Evolutionary conservation across 1,139 yeast species (phyloP).

Genomic region (Zygosaccharomyces sapae): DNA sequence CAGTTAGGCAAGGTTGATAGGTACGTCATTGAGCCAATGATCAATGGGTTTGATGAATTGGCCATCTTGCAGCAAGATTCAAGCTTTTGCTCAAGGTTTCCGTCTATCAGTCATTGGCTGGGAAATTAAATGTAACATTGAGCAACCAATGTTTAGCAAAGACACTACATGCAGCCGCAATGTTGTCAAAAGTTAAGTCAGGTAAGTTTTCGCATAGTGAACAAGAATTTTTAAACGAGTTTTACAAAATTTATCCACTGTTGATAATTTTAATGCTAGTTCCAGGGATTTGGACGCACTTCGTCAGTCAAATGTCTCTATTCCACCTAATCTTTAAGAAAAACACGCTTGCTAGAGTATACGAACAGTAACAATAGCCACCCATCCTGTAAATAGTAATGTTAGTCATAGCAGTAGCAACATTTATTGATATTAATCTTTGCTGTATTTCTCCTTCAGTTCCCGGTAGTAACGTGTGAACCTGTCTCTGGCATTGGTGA

Average conservation of each 20-base stretch:
- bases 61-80: conserved; percentile 14
- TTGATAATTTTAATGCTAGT: conserved; percentile 17
- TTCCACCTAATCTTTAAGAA: conserved; percentile 6
- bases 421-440: neutral
- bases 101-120: conserved; percentile 11
- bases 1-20: conserved; percentile 15
- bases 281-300: conserved; percentile 16
- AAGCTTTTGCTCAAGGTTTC: conserved; percentile 14
- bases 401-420: conserved; percentile 5
- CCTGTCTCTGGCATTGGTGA: conserved; percentile 63
- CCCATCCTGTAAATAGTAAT: conserved; percentile 8
- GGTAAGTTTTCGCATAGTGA: conserved; percentile 15
- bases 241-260: conserved; percentile 15
- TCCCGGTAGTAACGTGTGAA: conserved; percentile 50
- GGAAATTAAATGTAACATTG: conserved; percentile 11
- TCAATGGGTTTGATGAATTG: conserved; percentile 22
- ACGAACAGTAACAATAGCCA: conserved; percentile 1
- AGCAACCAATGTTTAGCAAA: conserved; percentile 16
- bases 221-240: conserved; percentile 13
- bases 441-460: conserved; percentile 27
- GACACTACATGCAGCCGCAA: conserved; percentile 17
- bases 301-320: conserved; percentile 11
- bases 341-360: neutral
- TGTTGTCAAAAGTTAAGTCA: conserved; percentile 13
- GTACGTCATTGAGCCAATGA: conserved; percentile 21